Evolutionary conservation across 306 rosid genomes (phyloP).

Genomic region (Fragaria vesca): DNA sequence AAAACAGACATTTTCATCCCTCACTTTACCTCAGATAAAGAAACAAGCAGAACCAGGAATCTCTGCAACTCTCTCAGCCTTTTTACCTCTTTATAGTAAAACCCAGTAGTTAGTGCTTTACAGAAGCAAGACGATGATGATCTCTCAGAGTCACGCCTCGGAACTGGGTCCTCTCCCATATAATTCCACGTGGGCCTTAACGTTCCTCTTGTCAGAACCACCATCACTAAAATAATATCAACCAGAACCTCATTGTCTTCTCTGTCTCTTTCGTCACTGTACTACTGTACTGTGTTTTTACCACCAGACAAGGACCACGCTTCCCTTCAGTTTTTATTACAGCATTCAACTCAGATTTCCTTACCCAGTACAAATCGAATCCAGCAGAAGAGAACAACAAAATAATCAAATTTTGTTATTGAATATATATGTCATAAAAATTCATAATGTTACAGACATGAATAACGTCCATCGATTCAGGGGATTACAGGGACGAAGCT

Average conservation of each 20-base stretch:
- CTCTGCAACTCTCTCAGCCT: not conserved
- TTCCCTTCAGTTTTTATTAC: not conserved
- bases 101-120: conserved; percentile 2
- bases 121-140: not conserved
- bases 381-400: not conserved
- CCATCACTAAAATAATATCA: not conserved
- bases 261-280: not conserved
- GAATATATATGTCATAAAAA: conserved; percentile 1
- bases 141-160: not conserved
- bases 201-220: conserved; percentile 4
- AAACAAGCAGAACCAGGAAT: not conserved
- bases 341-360: not conserved
- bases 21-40: not conserved
- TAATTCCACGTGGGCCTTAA: conserved; percentile 10
- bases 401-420: not conserved
- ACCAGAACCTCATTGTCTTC: not conserved
- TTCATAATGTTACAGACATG: not conserved
- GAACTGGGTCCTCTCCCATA: not conserved
- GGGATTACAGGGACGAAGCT: conserved; percentile 47
- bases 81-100: not conserved
- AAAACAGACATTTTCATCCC: not conserved
- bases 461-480: conserved; percentile 11
- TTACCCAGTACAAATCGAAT: not conserved
- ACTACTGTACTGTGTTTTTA: not conserved
- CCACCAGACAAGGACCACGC: conserved; percentile 5